These are phyloP conservation scores for Debaryomyces tyrocola DNA, from an alignment of 805 yeast species.

Conservation along the genomic window DNA sequence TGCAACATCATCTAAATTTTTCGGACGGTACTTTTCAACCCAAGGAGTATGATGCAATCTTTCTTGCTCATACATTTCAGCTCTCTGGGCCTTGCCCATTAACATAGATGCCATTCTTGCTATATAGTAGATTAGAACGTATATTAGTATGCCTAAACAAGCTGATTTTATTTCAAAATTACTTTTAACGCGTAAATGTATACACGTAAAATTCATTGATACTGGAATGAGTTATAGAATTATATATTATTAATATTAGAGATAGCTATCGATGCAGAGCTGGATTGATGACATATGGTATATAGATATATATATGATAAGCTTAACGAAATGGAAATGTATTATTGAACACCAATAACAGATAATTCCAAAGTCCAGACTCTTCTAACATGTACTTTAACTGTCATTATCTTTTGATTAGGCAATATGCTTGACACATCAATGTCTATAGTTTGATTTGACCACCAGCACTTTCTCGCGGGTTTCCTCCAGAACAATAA, in stretches of 20 bases:
- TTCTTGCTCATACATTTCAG: conserved; percentile 37
- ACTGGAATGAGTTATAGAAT: no score
- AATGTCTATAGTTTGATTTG: conserved; percentile 55
- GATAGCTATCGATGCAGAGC: neutral
- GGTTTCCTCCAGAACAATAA: conserved; percentile 96
- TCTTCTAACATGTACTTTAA: conserved; percentile 82
- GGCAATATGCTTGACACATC: conserved; percentile 24
- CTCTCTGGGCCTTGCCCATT: conserved; percentile 3
- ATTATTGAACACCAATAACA: conserved; percentile 76
- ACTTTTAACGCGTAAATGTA: no score
- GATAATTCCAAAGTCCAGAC: conserved; percentile 97
- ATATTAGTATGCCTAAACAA: no score
- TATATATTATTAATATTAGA: no score
- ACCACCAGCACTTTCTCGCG: conserved; percentile 99
- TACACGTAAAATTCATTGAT: no score
- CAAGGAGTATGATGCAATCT: conserved; percentile 67
- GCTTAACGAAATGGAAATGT: neutral
- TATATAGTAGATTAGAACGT: no score
- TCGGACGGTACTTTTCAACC: conserved; percentile 96
- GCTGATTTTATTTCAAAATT: no score
- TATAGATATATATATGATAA: neutral
- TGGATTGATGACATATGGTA: neutral
- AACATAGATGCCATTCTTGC: conserved; percentile 7
- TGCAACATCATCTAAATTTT: conserved; percentile 78
- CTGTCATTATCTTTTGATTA: conserved; percentile 24